These are phyloP conservation scores for Cladosporium cucumerinum DNA, from an alignment of 2,329 filamentous ascomycete genomes.

Conservation along the genomic window DNA sequence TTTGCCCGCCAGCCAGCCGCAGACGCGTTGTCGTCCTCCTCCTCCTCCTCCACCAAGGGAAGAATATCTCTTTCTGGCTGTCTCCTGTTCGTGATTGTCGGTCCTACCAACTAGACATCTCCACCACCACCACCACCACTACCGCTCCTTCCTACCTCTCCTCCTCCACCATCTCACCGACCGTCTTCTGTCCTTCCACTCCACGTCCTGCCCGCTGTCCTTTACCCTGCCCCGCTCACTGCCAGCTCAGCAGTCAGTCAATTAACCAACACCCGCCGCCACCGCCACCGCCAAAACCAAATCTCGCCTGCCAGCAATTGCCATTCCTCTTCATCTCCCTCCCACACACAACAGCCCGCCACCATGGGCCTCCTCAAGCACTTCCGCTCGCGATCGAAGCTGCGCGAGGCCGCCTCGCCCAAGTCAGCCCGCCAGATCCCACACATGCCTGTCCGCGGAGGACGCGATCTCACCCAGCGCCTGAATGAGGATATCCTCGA, in stretches of 20 bases:
- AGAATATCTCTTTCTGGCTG: background rate
- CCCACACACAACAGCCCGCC: background rate
- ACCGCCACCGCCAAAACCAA: background rate
- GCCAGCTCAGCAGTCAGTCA: background rate
- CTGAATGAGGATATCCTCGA: slow-evolving; percentile 69
- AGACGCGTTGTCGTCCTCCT: background rate
- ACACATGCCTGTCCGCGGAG: slow-evolving; percentile 10
- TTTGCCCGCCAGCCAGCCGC: background rate
- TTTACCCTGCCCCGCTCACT: background rate
- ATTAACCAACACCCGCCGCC: background rate
- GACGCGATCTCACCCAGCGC: slow-evolving; percentile 34
- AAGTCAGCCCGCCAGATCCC: slow-evolving; percentile 17
- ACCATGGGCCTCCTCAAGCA: slow-evolving; percentile 51
- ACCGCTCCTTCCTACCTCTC: background rate
- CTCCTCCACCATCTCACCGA: background rate
- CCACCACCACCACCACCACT: background rate
- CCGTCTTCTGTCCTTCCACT: background rate
- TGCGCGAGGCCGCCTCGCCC: slow-evolving; percentile 21
- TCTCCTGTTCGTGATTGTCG: background rate
- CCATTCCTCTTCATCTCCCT: background rate
- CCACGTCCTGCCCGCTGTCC: background rate
- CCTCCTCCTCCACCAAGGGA: background rate
- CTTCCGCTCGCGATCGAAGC: slow-evolving; percentile 43
- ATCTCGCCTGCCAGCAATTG: background rate
- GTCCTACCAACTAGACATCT: background rate